Percentiles rank a stretch among this genome's conserved stretches.
Conservation (phyloP, 2,329 filamentous ascomycete species). For the Colletotrichum chrysophilum region DNA sequence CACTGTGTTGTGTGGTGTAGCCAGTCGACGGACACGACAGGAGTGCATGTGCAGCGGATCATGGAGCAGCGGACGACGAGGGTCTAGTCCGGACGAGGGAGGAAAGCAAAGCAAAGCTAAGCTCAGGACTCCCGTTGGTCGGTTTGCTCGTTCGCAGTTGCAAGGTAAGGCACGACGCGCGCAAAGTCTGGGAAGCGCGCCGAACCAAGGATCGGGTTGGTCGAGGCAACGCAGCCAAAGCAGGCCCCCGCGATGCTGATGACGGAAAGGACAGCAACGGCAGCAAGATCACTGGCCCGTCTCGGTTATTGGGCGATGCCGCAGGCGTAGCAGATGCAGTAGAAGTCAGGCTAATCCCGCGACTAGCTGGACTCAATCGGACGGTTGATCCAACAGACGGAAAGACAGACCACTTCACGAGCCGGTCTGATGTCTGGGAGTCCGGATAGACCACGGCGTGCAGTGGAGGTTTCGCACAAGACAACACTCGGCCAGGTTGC, state of each 20-base stretch:
- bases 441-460: not conserved
- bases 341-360: not conserved
- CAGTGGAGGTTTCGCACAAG: not conserved
- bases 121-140: slow-evolving; percentile 5
- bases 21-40: slow-evolving; percentile 37
- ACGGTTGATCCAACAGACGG: not conserved
- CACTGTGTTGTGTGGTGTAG: slow-evolving; percentile 28
- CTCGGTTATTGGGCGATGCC: not conserved
- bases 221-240: not conserved
- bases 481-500: not conserved
- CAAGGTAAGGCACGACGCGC: slow-evolving; percentile 18
- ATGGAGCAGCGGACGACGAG: slow-evolving; percentile 15
- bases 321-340: slow-evolving; percentile 8
- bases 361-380: not conserved
- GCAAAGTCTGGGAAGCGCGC: slow-evolving; percentile 12
- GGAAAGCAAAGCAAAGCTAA: slow-evolving; percentile 5
- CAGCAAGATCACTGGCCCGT: not conserved
- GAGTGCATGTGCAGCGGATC: slow-evolving; percentile 40
- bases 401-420: not conserved
- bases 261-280: not conserved
- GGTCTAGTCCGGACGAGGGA: slow-evolving; percentile 7
- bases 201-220: slow-evolving; percentile 10
- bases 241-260: slow-evolving; percentile 3
- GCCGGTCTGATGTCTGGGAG: not conserved
- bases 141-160: slow-evolving; percentile 7